phyloP scores from a whole-genome alignment of 306 rosid genomes.

The Mucuna pruriens region DNA sequence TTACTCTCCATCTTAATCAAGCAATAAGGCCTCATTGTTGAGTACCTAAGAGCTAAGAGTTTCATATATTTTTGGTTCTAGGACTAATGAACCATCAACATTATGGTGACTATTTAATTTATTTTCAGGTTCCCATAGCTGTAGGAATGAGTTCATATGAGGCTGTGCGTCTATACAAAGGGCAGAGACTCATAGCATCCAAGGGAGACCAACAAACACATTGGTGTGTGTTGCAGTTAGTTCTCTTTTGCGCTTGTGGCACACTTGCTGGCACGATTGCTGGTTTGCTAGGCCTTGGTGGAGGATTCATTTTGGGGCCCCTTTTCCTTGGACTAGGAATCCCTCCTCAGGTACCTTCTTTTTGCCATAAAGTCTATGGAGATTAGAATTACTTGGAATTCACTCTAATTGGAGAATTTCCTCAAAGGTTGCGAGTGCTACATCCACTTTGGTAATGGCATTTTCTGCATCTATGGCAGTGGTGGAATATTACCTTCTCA shows the following conservation, averaged over 20 bases:
- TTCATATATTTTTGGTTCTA: constrained; percentile 5
- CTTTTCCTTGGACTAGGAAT: constrained; percentile 78
- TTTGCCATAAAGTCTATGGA: not conserved
- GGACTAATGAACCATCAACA: not conserved
- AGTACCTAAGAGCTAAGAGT: not conserved
- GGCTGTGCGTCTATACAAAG: constrained; percentile 56
- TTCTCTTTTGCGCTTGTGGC: constrained; percentile 59
- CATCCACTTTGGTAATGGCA: constrained; percentile 76
- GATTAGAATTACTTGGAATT: not conserved
- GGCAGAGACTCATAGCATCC: constrained; percentile 60
- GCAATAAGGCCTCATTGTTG: not conserved
- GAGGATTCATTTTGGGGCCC: constrained; percentile 83
- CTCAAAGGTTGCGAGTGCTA: constrained; percentile 77
- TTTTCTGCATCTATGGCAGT: constrained; percentile 88
- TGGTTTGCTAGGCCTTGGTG: constrained; percentile 82
- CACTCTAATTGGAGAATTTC: not conserved
- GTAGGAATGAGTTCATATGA: constrained; percentile 37
- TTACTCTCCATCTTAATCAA: not conserved
- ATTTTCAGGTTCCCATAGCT: constrained; percentile 39
- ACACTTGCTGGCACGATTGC: constrained; percentile 74
- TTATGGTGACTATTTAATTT: not conserved
- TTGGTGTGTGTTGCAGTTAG: constrained; percentile 55
- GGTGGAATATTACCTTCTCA: constrained; percentile 75
- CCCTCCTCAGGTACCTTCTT: constrained; percentile 69
- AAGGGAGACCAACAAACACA: constrained; percentile 62